A percentile compares a stretch with the other conserved stretches of the same genome.
Conservation (phyloP, 2,329 filamentous ascomycete genomes). For the Thielaviopsis euricoi region DNA sequence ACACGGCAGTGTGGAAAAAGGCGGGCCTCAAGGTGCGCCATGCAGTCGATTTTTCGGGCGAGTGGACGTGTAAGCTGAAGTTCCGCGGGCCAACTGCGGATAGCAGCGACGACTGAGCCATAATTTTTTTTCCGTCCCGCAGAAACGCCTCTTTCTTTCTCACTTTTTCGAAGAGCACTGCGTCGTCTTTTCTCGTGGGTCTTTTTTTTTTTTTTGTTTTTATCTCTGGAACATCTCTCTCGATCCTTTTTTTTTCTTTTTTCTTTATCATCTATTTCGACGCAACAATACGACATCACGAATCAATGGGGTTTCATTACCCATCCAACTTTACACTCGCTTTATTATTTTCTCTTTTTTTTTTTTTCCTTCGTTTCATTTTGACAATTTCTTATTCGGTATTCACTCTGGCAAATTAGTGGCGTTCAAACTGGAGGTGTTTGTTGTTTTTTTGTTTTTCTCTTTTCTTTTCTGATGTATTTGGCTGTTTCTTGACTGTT, state of each 20-base stretch:
- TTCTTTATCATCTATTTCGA: not conserved
- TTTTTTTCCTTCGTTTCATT: not conserved
- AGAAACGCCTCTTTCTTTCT: too few relatives aligned
- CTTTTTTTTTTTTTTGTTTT: not conserved
- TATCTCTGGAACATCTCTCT: not conserved
- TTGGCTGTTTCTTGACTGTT: too few relatives aligned
- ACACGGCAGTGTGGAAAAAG: slow-evolving; percentile 68
- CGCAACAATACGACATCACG: not conserved
- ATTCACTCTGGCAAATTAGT: not conserved
- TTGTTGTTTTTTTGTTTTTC: not conserved
- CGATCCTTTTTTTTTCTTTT: not conserved
- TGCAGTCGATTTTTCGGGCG: slow-evolving; percentile 74
- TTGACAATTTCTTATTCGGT: not conserved
- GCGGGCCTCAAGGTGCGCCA: slow-evolving; percentile 65
- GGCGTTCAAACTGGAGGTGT: not conserved
- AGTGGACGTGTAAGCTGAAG: slow-evolving; percentile 64
- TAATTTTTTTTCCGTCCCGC: too few relatives aligned
- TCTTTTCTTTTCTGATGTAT: too few relatives aligned
- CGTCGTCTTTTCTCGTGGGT: not conserved
- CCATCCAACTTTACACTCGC: not conserved
- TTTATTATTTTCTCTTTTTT: not conserved
- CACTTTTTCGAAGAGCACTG: too few relatives aligned
- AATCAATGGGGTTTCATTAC: not conserved
- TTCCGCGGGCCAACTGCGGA: slow-evolving; percentile 25
- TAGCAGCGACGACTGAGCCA: slow-evolving; percentile 3